These are phyloP conservation scores for Sporothrix dimorphospora DNA, from an alignment of 2,329 filamentous ascomycete species.

Conservation along the genomic window DNA sequence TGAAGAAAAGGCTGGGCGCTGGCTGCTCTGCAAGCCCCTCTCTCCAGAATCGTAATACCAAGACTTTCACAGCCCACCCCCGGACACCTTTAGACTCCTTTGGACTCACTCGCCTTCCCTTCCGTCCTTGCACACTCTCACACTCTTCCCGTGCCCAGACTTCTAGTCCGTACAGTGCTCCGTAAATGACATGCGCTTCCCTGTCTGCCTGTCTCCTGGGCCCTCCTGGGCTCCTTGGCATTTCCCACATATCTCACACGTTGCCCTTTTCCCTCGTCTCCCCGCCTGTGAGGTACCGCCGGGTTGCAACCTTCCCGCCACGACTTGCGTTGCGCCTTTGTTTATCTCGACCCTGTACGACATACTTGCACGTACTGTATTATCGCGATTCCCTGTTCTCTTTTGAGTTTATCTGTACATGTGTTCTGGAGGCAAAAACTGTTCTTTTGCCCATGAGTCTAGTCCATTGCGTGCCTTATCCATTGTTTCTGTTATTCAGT, in stretches of 20 bases:
- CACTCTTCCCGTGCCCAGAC: constrained; percentile 7
- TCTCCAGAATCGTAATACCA: constrained; percentile 12
- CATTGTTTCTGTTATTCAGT: not conserved
- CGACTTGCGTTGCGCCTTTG: not conserved
- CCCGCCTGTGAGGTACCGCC: not conserved
- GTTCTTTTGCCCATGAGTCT: not conserved
- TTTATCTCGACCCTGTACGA: not conserved
- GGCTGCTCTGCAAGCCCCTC: not conserved
- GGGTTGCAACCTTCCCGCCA: not conserved
- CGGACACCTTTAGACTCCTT: constrained; percentile 7
- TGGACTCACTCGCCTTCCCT: not conserved
- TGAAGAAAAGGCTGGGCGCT: not conserved
- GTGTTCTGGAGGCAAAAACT: not conserved
- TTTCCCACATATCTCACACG: constrained; percentile 6
- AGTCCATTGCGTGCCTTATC: not conserved
- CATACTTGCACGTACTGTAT: no score
- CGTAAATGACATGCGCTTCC: constrained; percentile 16
- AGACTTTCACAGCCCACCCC: constrained; percentile 25
- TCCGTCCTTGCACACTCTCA: not conserved
- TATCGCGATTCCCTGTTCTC: not conserved
- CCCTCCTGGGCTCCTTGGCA: constrained; percentile 11
- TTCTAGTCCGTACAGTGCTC: constrained; percentile 2
- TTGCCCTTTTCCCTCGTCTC: not conserved
- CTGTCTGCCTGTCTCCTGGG: constrained; percentile 1
- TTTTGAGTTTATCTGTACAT: not conserved